A percentile compares a stretch with the other conserved stretches of the same genome.
Conservation (phyloP, 345 rosid species). For the Conringia planisiliqua region DNA sequence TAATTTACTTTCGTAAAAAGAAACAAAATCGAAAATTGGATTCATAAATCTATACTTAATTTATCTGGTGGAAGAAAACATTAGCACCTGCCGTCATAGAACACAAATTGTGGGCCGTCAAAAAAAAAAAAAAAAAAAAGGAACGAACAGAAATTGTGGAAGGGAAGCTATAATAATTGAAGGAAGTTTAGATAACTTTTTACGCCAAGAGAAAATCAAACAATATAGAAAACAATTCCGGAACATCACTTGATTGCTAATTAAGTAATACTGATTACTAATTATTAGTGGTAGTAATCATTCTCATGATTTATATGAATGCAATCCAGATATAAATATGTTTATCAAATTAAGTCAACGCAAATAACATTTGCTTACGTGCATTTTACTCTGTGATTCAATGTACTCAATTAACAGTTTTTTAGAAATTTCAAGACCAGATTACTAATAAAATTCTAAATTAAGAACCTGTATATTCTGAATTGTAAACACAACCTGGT, state of each 20-base stretch:
- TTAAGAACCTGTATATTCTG: background rate
- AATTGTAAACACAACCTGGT: background rate
- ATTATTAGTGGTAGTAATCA: too few relatives aligned
- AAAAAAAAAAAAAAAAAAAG: too few relatives aligned
- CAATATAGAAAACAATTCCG: too few relatives aligned
- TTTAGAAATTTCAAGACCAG: background rate
- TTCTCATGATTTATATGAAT: too few relatives aligned
- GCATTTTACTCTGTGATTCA: background rate
- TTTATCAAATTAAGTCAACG: background rate
- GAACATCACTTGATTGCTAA: too few relatives aligned
- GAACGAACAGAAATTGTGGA: background rate
- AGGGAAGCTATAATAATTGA: constrained; percentile 1
- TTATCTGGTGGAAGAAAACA: background rate
- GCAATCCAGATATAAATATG: background rate
- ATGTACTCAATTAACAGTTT: background rate
- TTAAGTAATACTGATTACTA: too few relatives aligned
- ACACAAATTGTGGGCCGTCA: background rate
- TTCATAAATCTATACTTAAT: background rate
- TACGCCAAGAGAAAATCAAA: too few relatives aligned
- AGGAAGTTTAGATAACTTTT: background rate
- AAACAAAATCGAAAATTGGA: background rate
- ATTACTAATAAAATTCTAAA: background rate
- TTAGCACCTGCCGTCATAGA: background rate
- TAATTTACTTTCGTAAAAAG: background rate
- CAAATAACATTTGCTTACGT: background rate